Percentiles rank a stretch among this genome's conserved stretches.
phyloP scores from a whole-genome alignment of 257 asterid species.

The Striga asiatica region DNA sequence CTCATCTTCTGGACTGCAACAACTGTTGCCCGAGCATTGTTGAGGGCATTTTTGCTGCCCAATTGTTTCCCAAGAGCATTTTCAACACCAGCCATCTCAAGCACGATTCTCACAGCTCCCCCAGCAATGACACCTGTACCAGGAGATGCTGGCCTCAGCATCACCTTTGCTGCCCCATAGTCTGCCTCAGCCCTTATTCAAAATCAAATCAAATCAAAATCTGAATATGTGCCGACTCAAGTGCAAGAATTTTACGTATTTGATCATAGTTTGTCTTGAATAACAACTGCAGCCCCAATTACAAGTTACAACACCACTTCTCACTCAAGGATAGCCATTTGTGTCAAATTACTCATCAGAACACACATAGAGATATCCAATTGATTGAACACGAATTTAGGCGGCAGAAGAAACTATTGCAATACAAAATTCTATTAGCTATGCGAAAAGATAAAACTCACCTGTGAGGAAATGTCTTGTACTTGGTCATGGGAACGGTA shows the following conservation, averaged over 20 bases:
- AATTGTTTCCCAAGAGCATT: conserved; percentile 93
- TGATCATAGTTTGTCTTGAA: too few species aligned
- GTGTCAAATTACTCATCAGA: too few species aligned
- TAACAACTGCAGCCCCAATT: too few species aligned
- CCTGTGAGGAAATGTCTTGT: conserved; percentile 94
- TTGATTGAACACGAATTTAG: too few species aligned
- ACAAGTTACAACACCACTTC: too few species aligned
- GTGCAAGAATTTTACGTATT: too few species aligned
- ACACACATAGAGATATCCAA: too few species aligned
- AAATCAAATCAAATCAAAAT: neutral
- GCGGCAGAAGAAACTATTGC: too few species aligned
- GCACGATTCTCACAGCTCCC: conserved; percentile 82
- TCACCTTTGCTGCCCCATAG: conserved; percentile 91
- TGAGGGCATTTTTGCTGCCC: conserved; percentile 89
- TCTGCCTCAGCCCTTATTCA: conserved; percentile 53
- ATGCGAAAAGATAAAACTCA: too few species aligned
- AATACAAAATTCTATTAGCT: too few species aligned
- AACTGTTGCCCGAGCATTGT: conserved; percentile 91
- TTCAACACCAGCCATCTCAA: conserved; percentile 87
- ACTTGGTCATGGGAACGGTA: conserved; percentile 80
- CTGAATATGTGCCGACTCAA: too few species aligned
- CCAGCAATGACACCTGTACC: conserved; percentile 99
- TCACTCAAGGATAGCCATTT: too few species aligned
- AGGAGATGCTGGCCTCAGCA: conserved; percentile 94
- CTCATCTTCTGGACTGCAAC: conserved; percentile 76